These are phyloP conservation scores for Zea luxurians DNA, from an alignment of 176 grass and related monocot genomes.

Conservation along the genomic window DNA sequence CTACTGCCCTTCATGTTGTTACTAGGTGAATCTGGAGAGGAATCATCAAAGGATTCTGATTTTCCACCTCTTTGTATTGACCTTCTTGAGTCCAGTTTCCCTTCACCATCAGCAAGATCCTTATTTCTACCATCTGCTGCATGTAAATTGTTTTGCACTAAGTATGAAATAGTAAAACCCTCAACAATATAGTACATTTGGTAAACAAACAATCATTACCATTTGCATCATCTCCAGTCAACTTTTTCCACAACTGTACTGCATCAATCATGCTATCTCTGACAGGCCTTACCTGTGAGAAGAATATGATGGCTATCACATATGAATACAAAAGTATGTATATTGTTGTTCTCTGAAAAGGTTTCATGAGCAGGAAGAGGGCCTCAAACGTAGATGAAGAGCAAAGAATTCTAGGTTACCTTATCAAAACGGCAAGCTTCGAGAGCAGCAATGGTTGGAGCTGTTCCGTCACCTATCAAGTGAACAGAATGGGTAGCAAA, in stretches of 20 bases:
- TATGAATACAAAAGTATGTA: slow-evolving; percentile 11
- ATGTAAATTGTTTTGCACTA: slow-evolving; percentile 17
- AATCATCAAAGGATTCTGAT: slow-evolving; percentile 43
- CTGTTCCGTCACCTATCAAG: slow-evolving; percentile 72
- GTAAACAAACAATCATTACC: slow-evolving; percentile 47
- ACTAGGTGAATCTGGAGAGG: slow-evolving; percentile 56
- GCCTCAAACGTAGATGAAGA: background rate
- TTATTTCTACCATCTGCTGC: slow-evolving; percentile 66
- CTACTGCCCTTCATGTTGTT: slow-evolving; percentile 53
- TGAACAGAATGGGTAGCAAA: slow-evolving; percentile 69
- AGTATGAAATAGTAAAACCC: background rate
- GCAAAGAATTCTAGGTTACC: slow-evolving; percentile 46
- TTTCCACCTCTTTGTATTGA: slow-evolving; percentile 44
- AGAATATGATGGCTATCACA: slow-evolving; percentile 12
- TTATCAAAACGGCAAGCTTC: slow-evolving; percentile 99
- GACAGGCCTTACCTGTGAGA: slow-evolving; percentile 82
- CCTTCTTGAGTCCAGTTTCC: slow-evolving; percentile 48
- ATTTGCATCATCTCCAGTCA: slow-evolving; percentile 65
- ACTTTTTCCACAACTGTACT: slow-evolving; percentile 83
- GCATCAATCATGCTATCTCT: slow-evolving; percentile 96
- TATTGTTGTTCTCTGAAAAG: slow-evolving; percentile 20
- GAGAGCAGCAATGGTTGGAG: slow-evolving; percentile 70
- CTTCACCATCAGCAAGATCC: slow-evolving; percentile 57
- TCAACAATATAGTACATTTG: slow-evolving; percentile 1
- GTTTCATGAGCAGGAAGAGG: slow-evolving; percentile 22